Conservation (phyloP, 345 rosid species). For the Pistacia atlantica region DNA sequence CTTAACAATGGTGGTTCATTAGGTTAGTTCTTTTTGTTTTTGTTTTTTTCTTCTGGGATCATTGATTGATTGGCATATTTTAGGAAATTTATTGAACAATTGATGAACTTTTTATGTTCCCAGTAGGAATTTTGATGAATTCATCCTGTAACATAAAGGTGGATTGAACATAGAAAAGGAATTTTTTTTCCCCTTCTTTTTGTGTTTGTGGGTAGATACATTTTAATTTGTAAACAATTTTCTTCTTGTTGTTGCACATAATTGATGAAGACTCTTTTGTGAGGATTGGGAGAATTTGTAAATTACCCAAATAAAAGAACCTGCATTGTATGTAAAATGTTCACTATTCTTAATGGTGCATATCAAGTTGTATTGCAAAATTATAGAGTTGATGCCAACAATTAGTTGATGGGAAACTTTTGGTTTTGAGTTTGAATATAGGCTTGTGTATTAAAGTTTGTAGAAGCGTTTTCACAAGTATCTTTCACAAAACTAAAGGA, state of each 20-base stretch:
- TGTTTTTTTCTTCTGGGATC: background rate
- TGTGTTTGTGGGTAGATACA: background rate
- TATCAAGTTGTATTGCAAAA: background rate
- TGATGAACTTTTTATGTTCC: background rate
- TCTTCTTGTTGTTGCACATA: background rate
- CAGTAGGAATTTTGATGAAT: background rate
- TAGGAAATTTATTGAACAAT: background rate
- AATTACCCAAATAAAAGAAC: background rate
- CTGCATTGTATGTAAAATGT: background rate
- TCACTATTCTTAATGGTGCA: constrained; percentile 1
- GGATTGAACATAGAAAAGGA: constrained; percentile 7
- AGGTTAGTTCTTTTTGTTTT: background rate
- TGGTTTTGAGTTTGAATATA: background rate
- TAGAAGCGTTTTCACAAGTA: constrained; percentile 1
- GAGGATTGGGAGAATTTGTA: background rate
- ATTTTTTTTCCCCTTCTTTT: background rate
- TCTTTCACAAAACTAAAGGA: background rate
- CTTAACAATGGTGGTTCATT: background rate
- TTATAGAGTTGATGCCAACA: constrained; percentile 3
- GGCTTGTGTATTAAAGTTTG: constrained; percentile 9
- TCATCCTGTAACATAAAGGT: background rate
- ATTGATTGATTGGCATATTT: background rate
- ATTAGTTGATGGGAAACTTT: background rate
- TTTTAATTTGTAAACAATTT: constrained; percentile 7
- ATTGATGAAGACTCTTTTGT: background rate